Evolutionary conservation across 768 basidiomycete species (phyloP), one percentile per base, ranked within the genome.

Genomic region (Brasilioporus rufonigricans): DNA sequence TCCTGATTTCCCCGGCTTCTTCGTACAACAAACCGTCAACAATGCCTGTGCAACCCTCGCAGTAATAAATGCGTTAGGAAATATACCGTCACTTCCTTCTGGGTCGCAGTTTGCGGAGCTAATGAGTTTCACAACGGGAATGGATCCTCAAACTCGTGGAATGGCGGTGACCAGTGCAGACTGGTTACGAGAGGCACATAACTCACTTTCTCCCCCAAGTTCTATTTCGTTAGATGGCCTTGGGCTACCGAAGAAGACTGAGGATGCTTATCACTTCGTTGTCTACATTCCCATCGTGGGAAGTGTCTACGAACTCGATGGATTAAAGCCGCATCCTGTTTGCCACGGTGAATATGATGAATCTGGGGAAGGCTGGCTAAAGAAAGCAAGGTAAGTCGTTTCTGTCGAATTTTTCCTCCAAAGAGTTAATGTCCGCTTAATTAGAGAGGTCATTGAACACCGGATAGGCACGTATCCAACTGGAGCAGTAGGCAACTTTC

Each of bases 11-110:
- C 77, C 88, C 4, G 91, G 92, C 13, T 93, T 92, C 73, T 98
- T 97, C 66, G 93, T 94, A 2, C 89, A 93, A 62, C 93, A 87
- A 72, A 91, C 93, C 48, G 92, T 97, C 61, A 93, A 95, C 73
- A 99, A 98, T 62, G 93, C 94, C 5, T 99, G 96, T 63, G 96
- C 93, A 16, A 96, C 94, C n/a, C 75, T 97, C 31, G 95, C 94
- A 5, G 92, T 96, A 32, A 74, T 97, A 55, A 97, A 98, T 66
- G 92, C 91, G 27, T 80, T 96, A 21, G 89, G 88, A 55, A 93
- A 92, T 68, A 86, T 92, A 49, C 82, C 84, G 3, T 78, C 78
- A 3, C 75, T 91, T 9, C 71, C 77, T 44, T 77, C 77, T 58
- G 89, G 90, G 9, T 65, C 81, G 7, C 86, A 90, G 63, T 79